A percentile compares a stretch with the other conserved stretches of the same genome.
These are phyloP conservation scores for Echium plantagineum DNA, from an alignment of 257 asterid species.

Conservation along the genomic window DNA sequence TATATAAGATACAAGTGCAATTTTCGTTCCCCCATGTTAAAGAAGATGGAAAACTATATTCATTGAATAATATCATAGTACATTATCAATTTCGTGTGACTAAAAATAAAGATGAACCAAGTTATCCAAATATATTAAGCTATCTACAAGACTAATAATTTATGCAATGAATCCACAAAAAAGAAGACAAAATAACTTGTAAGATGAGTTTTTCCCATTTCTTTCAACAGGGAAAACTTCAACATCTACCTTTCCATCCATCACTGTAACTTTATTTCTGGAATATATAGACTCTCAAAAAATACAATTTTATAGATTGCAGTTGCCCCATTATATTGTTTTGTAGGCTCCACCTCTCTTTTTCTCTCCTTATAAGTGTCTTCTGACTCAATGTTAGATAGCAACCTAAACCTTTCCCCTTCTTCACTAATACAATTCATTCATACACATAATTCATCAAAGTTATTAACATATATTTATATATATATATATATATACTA, in stretches of 20 bases:
- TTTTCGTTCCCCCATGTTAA: no score
- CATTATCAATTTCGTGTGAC: no score
- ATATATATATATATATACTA: neutral
- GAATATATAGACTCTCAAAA: neutral
- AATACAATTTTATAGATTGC: neutral
- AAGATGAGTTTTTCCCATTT: no score
- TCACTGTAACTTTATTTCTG: neutral
- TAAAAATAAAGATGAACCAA: no score
- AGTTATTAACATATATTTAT: neutral
- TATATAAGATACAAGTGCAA: no score
- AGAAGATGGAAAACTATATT: no score
- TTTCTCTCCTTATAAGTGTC: conserved; percentile 21
- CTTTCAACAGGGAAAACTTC: neutral
- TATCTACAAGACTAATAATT: no score
- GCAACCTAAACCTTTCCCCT: neutral
- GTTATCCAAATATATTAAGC: no score
- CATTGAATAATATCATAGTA: no score
- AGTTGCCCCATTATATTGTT: conserved; percentile 41
- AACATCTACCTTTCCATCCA: neutral
- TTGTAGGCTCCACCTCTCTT: conserved; percentile 14
- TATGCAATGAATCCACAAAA: no score
- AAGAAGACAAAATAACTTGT: no score
- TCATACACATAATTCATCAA: no score
- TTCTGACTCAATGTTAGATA: conserved; percentile 25
- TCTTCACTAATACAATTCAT: neutral